A percentile compares a stretch with the other conserved stretches of the same genome.
Evolutionary conservation across 1,284 basidiomycete genomes (phyloP).

Genomic region (Ustilago cynodontis): DNA sequence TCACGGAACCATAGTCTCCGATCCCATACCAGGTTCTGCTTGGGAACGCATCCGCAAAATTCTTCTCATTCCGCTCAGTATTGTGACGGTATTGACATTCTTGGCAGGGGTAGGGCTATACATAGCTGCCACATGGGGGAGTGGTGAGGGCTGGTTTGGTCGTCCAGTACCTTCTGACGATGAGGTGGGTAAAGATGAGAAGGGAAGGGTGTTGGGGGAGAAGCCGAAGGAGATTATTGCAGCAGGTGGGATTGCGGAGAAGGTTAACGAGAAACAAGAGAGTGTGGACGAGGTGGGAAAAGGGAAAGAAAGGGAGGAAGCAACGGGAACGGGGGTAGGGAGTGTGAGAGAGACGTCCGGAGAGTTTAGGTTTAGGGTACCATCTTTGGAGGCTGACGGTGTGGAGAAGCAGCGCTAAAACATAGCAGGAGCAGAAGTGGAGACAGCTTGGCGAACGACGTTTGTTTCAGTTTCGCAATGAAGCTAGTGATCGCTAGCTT

Average conservation of each 20-base stretch:
- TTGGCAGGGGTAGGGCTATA: slow-evolving; percentile 14
- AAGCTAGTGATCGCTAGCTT: no score
- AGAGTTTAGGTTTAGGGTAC: slow-evolving; percentile 13
- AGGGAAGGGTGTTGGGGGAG: neutral
- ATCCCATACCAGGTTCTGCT: slow-evolving; percentile 18
- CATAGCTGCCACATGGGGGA: slow-evolving; percentile 26
- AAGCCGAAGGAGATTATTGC: neutral
- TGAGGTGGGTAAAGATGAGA: neutral
- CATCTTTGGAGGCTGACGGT: neutral
- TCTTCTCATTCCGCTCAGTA: slow-evolving; percentile 18
- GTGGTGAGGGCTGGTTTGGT: slow-evolving; percentile 33
- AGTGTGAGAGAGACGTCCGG: neutral
- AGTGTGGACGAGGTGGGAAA: neutral
- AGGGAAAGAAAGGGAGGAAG: neutral
- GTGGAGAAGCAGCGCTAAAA: neutral
- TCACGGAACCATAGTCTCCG: neutral
- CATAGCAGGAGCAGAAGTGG: neutral
- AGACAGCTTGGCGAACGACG: no score
- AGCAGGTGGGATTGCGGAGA: neutral
- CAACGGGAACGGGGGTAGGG: neutral
- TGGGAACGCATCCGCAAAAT: slow-evolving; percentile 24
- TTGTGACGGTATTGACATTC: slow-evolving; percentile 17
- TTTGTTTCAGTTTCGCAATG: no score
- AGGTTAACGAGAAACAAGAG: neutral
- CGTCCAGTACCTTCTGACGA: neutral